Conservation (phyloP, 2,329 filamentous ascomycete genomes). For the Colletotrichum nymphaeae region DNA sequence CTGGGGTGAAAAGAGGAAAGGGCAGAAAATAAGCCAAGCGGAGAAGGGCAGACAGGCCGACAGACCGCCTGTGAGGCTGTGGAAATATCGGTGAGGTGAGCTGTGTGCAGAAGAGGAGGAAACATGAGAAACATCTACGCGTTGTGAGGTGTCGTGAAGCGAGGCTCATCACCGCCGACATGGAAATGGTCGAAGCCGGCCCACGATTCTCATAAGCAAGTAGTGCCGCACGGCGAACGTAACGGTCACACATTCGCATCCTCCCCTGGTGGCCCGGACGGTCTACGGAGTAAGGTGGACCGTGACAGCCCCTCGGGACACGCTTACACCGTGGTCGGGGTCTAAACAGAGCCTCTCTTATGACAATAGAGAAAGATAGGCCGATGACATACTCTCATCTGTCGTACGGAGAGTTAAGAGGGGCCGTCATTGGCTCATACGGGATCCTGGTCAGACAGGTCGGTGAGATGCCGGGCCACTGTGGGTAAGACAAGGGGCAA, state of each 20-base stretch:
- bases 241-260: slow-evolving; percentile 6
- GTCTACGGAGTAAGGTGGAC: slow-evolving; percentile 7
- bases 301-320: slow-evolving; percentile 25
- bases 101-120: too few species aligned
- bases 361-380: not conserved
- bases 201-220: not conserved
- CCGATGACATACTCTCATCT: not conserved
- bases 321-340: not conserved
- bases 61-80: not conserved
- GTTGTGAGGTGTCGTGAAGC: not conserved
- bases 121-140: too few species aligned
- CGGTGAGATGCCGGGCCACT: not conserved
- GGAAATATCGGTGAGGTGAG: not conserved
- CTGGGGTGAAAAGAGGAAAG: not conserved
- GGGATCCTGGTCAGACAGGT: not conserved
- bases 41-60: not conserved
- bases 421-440: not conserved
- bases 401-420: not conserved
- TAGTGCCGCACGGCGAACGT: slow-evolving; percentile 7
- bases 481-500: not conserved
- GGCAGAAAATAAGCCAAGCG: not conserved
- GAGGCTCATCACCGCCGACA: not conserved
- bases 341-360: not conserved
- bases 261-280: not conserved
- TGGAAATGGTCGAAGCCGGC: not conserved